These are phyloP conservation scores for Erysimum cheiranthoides DNA, from an alignment of 345 rosid species.

Conservation along the genomic window DNA sequence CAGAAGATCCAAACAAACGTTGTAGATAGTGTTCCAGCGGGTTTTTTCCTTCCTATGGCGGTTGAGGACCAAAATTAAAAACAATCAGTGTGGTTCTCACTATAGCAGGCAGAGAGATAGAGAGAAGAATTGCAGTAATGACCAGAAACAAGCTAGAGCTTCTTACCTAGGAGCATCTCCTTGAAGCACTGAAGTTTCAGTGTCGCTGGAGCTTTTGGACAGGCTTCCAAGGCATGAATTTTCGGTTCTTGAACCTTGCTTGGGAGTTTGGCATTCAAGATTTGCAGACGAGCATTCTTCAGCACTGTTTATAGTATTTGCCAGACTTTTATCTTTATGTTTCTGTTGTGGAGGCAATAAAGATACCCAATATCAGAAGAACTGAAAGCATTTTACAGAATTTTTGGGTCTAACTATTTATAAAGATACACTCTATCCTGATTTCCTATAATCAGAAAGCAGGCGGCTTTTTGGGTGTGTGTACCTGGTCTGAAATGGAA, in stretches of 20 bases:
- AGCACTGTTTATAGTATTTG: conserved; percentile 39
- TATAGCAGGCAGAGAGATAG: background rate
- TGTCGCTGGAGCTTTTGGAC: conserved; percentile 49
- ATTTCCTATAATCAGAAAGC: conserved; percentile 24
- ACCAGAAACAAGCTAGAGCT: conserved; percentile 26
- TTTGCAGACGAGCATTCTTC: conserved; percentile 41
- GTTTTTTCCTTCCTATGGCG: conserved; percentile 50
- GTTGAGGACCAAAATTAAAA: conserved; percentile 32
- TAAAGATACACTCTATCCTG: background rate
- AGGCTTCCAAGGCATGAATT: conserved; percentile 47
- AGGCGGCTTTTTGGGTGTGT: conserved; percentile 26
- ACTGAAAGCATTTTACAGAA: background rate
- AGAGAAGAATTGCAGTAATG: conserved; percentile 30
- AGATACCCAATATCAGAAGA: conserved; percentile 18
- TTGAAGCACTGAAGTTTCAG: conserved; percentile 46
- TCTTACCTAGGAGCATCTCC: conserved; percentile 46
- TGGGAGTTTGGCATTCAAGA: conserved; percentile 61
- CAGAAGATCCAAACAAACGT: conserved; percentile 63
- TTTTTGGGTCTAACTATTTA: background rate
- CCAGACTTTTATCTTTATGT: conserved; percentile 40
- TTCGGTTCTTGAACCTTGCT: conserved; percentile 39
- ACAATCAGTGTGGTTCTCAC: conserved; percentile 34
- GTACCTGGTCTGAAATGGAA: conserved; percentile 61
- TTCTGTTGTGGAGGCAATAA: conserved; percentile 41
- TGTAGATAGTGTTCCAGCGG: conserved; percentile 72